A percentile compares a stretch with the other conserved stretches of the same genome.
These are phyloP conservation scores for Neckera pumila DNA, from an alignment of 225 moss, liverwort and hornwort genomes.

Conservation along the genomic window DNA sequence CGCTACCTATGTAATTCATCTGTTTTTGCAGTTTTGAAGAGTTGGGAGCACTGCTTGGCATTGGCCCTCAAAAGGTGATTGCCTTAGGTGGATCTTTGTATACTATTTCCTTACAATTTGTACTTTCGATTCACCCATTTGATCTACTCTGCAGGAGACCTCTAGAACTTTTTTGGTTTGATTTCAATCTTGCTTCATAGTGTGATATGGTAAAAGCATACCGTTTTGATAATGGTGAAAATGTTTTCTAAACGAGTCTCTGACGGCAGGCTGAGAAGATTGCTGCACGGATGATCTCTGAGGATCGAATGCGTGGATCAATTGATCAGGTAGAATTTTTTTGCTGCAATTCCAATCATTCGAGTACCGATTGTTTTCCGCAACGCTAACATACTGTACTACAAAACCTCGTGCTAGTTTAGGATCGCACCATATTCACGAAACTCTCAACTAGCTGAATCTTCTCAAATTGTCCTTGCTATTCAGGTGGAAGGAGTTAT, in stretches of 20 bases:
- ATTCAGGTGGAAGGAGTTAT: slow-evolving; percentile 91
- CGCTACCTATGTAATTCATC: not conserved
- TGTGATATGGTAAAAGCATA: not conserved
- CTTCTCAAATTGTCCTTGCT: not conserved
- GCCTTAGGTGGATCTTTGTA: not conserved
- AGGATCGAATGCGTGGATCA: slow-evolving; percentile 99
- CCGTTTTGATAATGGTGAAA: not conserved
- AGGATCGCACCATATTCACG: not conserved
- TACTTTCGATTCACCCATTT: not conserved
- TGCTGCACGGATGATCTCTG: slow-evolving; percentile 98
- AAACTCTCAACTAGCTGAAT: not conserved
- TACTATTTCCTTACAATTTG: not conserved
- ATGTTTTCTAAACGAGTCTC: not conserved
- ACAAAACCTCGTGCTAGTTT: not conserved
- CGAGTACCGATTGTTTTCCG: not conserved
- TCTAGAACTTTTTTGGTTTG: not conserved
- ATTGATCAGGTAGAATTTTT: slow-evolving; percentile 69
- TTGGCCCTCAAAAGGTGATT: slow-evolving; percentile 90
- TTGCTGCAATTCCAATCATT: not conserved
- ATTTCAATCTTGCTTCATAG: not conserved
- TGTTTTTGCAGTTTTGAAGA: slow-evolving; percentile 84
- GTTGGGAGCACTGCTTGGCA: slow-evolving; percentile 90
- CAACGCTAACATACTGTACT: not conserved
- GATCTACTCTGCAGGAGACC: not conserved
- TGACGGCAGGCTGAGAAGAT: slow-evolving; percentile 88